phyloP scores from a whole-genome alignment of 257 asterid species.

The Primulina eburnea region DNA sequence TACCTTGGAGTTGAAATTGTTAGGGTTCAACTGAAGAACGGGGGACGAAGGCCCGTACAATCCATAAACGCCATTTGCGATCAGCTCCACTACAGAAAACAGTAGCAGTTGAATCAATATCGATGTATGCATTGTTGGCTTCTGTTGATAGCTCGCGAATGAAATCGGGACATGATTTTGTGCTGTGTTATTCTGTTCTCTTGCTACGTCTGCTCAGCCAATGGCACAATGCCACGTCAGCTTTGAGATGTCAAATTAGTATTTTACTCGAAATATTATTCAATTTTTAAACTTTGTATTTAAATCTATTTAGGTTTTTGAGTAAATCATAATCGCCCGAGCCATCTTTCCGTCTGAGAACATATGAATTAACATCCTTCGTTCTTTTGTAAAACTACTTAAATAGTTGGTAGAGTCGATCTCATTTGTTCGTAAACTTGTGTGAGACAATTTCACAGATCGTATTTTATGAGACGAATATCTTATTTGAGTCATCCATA shows the following conservation, averaged over 20 bases:
- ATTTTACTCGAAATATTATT: background rate
- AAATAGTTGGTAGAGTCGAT: no score
- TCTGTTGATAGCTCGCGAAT: constrained; percentile 19
- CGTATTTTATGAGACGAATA: no score
- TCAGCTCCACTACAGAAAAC: constrained; percentile 27
- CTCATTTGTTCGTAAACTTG: no score
- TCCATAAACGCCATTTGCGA: constrained; percentile 50
- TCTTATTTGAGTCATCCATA: no score
- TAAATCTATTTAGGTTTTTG: no score
- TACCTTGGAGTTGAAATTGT: constrained; percentile 95
- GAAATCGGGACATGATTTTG: background rate
- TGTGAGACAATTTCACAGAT: no score
- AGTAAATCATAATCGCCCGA: no score
- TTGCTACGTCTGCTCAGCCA: background rate
- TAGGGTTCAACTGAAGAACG: constrained; percentile 81
- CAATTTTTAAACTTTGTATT: no score
- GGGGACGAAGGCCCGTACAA: constrained; percentile 83
- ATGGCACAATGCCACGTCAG: background rate
- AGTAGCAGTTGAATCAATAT: constrained; percentile 36
- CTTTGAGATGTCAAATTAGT: background rate
- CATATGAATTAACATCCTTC: no score
- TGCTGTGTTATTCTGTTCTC: background rate
- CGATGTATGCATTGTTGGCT: constrained; percentile 44
- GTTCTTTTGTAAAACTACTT: no score
- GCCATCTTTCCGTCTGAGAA: no score